Percentiles rank a stretch among this genome's conserved stretches.
These are phyloP conservation scores for Yarrowia sp. DNA, from an alignment of 805 yeast species.

Conservation along the genomic window DNA sequence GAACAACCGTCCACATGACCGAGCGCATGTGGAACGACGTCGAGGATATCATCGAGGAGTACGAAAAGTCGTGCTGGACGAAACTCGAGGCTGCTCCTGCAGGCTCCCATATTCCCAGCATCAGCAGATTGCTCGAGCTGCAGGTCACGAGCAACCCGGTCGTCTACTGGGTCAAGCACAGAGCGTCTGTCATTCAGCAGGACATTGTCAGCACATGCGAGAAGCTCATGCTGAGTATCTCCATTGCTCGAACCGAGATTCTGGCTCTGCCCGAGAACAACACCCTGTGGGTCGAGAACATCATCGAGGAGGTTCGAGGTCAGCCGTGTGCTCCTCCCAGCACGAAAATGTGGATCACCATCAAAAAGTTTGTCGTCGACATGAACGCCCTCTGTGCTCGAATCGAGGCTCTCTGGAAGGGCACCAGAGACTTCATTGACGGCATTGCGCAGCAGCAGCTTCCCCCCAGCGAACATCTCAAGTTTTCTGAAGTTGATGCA, in stretches of 20 bases:
- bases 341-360: constrained; percentile 53
- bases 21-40: constrained; percentile 57
- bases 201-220: constrained; percentile 42
- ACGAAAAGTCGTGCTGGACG: constrained; percentile 43
- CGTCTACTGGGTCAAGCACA: constrained; percentile 56
- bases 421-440: constrained; percentile 53
- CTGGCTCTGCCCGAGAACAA: constrained; percentile 35
- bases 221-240: constrained; percentile 36
- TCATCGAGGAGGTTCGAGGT: constrained; percentile 28
- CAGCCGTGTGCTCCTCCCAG: constrained; percentile 14
- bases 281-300: constrained; percentile 33
- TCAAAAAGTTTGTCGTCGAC: constrained; percentile 45
- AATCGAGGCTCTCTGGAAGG: constrained; percentile 53
- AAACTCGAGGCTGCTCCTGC: constrained; percentile 17
- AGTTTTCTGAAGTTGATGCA: constrained; percentile 38
- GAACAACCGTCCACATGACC: constrained; percentile 39
- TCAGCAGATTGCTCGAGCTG: constrained; percentile 58
- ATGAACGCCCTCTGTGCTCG: constrained; percentile 43
- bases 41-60: constrained; percentile 51
- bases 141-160: constrained; percentile 67
- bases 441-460: constrained; percentile 48
- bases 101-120: constrained; percentile 29
- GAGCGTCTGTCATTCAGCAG: constrained; percentile 38
- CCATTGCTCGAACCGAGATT: constrained; percentile 31
- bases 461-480: constrained; percentile 42